These are phyloP conservation scores for Xylaria sp. DNA, from an alignment of 2,329 filamentous ascomycete species.

Conservation along the genomic window DNA sequence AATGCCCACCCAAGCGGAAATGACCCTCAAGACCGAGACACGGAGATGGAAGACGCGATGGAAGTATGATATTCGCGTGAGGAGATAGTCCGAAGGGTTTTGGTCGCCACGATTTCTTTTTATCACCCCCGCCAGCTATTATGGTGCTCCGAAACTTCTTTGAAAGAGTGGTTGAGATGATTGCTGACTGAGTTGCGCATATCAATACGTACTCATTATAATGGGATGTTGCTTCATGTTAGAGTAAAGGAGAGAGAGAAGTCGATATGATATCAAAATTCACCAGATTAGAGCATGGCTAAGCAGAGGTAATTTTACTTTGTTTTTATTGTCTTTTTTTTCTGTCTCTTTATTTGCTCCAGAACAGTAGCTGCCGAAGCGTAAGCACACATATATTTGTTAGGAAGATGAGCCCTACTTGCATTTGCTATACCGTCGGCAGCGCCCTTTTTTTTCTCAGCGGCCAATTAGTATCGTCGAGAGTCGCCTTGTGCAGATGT, in stretches of 20 bases:
- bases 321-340: neutral
- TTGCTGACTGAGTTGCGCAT: neutral
- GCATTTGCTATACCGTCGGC: neutral
- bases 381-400: neutral
- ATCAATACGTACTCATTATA: neutral
- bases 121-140: neutral
- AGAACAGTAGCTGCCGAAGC: neutral
- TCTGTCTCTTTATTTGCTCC: neutral
- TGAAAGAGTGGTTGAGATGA: neutral
- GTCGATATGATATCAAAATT: neutral
- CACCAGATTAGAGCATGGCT: neutral
- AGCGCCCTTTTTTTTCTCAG: neutral
- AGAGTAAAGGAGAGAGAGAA: neutral
- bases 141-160: slow-evolving; percentile 1
- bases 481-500: no score
- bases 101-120: neutral
- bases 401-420: neutral
- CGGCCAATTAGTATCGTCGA: no score
- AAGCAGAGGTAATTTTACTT: neutral
- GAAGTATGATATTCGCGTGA: slow-evolving; percentile 1
- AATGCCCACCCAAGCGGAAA: neutral
- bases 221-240: neutral
- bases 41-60: neutral
- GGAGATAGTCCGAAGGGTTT: neutral
- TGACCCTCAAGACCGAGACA: neutral